Percentiles rank a stretch among this genome's conserved stretches.
Conservation (phyloP, 2,329 filamentous ascomycete genomes). For the Grosmannia huntii region DNA sequence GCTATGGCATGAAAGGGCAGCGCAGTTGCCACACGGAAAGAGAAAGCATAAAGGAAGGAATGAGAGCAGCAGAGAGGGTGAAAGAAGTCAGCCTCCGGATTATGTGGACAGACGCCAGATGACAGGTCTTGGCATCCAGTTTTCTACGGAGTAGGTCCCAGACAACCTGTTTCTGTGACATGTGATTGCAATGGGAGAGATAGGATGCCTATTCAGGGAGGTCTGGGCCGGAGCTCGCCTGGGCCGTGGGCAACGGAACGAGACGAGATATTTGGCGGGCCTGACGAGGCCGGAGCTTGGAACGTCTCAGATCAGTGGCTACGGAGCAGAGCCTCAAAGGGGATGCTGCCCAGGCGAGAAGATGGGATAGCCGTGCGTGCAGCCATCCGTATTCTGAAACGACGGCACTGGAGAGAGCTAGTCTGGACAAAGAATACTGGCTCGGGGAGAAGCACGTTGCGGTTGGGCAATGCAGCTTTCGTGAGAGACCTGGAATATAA, state of each 20-base stretch:
- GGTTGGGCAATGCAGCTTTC: too few species aligned
- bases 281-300: background rate
- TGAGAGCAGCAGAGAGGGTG: background rate
- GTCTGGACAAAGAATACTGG: background rate
- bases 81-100: background rate
- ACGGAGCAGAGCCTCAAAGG: background rate
- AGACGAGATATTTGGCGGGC: too few species aligned
- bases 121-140: background rate
- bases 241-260: background rate
- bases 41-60: background rate
- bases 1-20: background rate
- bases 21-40: background rate
- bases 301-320: background rate
- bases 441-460: too few species aligned
- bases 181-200: background rate
- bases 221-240: background rate
- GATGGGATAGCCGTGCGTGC: background rate
- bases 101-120: too few species aligned
- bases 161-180: background rate
- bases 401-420: background rate
- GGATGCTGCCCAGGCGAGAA: background rate
- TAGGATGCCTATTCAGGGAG: background rate
- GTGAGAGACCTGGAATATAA: too few species aligned
- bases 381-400: background rate
- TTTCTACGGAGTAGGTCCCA: background rate